Evolutionary conservation across 176 grass and related monocot genomes (phyloP).

Genomic region (Oryza meridionalis): DNA sequence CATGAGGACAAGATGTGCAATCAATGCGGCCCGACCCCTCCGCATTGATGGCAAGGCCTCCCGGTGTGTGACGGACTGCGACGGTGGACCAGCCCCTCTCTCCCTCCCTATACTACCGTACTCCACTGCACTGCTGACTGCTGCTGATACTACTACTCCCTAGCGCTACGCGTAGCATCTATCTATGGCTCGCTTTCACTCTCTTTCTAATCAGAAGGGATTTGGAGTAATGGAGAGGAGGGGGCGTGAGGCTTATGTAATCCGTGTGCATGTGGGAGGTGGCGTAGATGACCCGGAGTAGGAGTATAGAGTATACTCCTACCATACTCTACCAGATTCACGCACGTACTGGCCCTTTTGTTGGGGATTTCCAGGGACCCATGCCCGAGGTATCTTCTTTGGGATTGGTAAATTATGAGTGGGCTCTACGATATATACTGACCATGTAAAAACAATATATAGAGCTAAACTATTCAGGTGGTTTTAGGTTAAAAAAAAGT

Average conservation of each 20-base stretch:
- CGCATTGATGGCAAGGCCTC: constrained; percentile 48
- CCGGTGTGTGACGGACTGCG: constrained; percentile 29
- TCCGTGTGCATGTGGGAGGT: not conserved
- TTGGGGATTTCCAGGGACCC: constrained; percentile 39
- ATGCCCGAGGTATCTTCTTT: constrained; percentile 48
- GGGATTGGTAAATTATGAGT: constrained; percentile 48
- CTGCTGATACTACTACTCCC: not conserved
- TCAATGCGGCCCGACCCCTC: constrained; percentile 38
- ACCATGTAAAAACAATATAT: not conserved
- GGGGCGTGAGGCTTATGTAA: not conserved
- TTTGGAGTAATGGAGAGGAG: not conserved
- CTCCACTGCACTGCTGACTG: not conserved
- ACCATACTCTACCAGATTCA: not conserved
- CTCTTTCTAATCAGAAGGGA: not conserved
- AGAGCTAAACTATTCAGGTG: no score
- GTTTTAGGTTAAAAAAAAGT: no score
- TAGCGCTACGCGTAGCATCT: not conserved
- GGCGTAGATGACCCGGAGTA: not conserved
- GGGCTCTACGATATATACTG: not conserved
- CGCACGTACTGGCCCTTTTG: not conserved
- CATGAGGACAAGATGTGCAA: constrained; percentile 64
- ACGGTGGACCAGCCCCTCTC: constrained; percentile 44
- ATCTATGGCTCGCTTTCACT: not conserved
- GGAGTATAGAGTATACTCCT: not conserved
- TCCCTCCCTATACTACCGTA: not conserved